Conservation (phyloP, 306 rosid genomes). For the Vigna angularis region DNA sequence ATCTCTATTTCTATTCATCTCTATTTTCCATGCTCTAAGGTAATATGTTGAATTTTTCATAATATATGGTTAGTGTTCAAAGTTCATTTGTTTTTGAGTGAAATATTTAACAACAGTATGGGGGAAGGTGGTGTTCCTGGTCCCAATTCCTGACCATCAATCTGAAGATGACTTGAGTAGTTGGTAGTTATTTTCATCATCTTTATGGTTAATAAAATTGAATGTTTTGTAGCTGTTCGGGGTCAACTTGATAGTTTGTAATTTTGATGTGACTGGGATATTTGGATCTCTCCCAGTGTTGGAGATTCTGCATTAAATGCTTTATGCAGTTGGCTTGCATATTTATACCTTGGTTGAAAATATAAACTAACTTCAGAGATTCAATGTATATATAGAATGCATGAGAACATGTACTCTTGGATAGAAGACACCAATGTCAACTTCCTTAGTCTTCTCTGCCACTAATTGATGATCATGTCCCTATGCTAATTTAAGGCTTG, state of each 20-base stretch:
- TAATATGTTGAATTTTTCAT: conserved; percentile 10
- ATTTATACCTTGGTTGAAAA: conserved; percentile 5
- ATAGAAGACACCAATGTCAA: background rate
- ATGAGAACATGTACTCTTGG: background rate
- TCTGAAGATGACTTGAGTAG: background rate
- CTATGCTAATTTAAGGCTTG: too few relatives aligned
- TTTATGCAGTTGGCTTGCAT: background rate
- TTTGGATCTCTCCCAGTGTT: background rate
- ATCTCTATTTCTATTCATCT: conserved; percentile 3
- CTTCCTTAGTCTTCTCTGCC: conserved; percentile 17
- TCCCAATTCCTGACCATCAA: background rate
- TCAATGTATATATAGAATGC: too few relatives aligned
- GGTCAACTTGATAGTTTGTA: background rate
- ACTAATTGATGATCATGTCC: background rate
- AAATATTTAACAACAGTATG: background rate
- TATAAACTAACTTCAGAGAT: background rate
- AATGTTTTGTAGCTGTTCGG: background rate
- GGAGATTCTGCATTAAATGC: conserved; percentile 1
- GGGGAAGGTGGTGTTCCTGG: background rate
- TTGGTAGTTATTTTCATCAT: background rate
- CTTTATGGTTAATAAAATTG: background rate
- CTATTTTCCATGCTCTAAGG: background rate
- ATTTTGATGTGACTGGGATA: background rate
- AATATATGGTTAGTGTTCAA: background rate
- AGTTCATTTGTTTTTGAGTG: background rate